Evolutionary conservation across 2,329 filamentous ascomycete genomes (phyloP), one percentile per base, ranked within the genome.

Genomic region (Stromatinia cepivora): DNA sequence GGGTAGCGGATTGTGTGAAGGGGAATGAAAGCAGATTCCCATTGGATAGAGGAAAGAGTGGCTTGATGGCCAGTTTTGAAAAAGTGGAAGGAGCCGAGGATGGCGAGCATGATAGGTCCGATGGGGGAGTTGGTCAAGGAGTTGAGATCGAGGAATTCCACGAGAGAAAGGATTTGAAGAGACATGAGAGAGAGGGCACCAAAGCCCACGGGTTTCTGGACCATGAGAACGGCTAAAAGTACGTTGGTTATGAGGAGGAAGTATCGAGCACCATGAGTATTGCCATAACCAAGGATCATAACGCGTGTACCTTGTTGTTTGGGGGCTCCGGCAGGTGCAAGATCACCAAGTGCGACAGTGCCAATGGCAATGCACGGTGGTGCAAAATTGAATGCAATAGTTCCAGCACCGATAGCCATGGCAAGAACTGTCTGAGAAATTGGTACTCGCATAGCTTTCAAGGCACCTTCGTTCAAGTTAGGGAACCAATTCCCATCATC

Each of bases 21-120:
- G 0, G 94, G 92, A 73, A 99, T 92, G 81, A 99, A 99, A 4
- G 93, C 94, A 28, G 88, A 87, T 81, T 99, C 95, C 95, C 95
- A 99, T 78, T 99, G 95, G 77, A 99, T 94, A 73, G 89, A 92
- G 74, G 90, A 87, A 34, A 97, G 86, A 0, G 89, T 91, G 17
- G 94, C 94, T 81, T 98, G 94, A 80, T 99, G 95, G 71, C 95
- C 95, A 0, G 95, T 99, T 78, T 97, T 97, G 87, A 99, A 99
- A 83, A 90, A 99, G 82, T 97, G 90, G 80, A 94, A 97, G 76
- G 91, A 93, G 70, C 94, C 95, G 0, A 99, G 87, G n/a, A 98
- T 82, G 15, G 89, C 94, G 36, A 98, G 86, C 72, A 96, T 85
- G 52, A 95, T 83, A 28, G 95, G 94, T 0, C 93, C 94, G 75